A percentile compares a stretch with the other conserved stretches of the same genome.
Evolutionary conservation across 805 yeast genomes (phyloP).

Genomic region (Candida boleticola): DNA sequence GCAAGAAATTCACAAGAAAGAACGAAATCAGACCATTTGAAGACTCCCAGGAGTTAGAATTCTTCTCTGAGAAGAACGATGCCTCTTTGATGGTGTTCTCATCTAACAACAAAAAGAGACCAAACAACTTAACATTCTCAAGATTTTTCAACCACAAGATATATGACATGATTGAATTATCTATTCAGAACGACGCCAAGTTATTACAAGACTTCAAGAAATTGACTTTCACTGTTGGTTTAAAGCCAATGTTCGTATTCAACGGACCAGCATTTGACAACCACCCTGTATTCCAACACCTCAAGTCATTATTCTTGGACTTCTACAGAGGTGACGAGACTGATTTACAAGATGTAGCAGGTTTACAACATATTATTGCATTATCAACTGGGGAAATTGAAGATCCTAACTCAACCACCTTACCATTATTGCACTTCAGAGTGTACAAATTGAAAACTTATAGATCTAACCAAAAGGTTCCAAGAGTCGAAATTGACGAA

Average conservation of each 20-base stretch:
- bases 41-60: conserved; percentile 80
- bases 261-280: conserved; percentile 90
- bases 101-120: conserved; percentile 85
- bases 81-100: conserved; percentile 78
- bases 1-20: conserved; percentile 82
- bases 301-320: conserved; percentile 87
- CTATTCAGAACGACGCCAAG: conserved; percentile 63
- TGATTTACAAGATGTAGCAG: conserved; percentile 87
- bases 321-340: conserved; percentile 85
- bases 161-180: conserved; percentile 91
- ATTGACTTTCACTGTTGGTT: conserved; percentile 78
- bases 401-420: conserved; percentile 65
- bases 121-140: conserved; percentile 82
- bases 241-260: conserved; percentile 92
- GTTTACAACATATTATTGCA: conserved; percentile 87
- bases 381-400: conserved; percentile 73
- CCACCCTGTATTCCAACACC: conserved; percentile 80
- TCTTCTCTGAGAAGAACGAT: conserved; percentile 94
- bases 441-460: conserved; percentile 83
- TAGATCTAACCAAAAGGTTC: conserved; percentile 82
- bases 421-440: conserved; percentile 85
- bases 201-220: conserved; percentile 78
- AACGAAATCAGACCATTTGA: conserved; percentile 92
- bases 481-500: conserved; percentile 92
- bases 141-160: conserved; percentile 89